Percentiles rank a stretch among this genome's conserved stretches.
These are phyloP conservation scores for Jacaranda mimosifolia DNA, from an alignment of 257 asterid genomes.

Conservation along the genomic window DNA sequence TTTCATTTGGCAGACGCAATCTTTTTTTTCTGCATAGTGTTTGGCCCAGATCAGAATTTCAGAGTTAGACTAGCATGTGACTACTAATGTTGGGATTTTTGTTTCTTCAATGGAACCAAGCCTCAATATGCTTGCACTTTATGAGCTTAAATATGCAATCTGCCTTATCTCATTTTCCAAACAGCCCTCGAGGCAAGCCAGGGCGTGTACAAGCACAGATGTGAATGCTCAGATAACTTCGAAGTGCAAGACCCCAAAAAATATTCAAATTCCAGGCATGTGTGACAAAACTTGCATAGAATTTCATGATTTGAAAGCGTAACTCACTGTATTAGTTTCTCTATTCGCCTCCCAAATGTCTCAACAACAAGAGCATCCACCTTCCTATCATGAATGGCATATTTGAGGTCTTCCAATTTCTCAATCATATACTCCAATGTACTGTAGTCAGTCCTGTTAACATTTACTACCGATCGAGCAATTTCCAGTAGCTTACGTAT, in stretches of 20 bases:
- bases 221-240: conserved; percentile 22
- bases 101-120: background rate
- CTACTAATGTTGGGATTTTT: conserved; percentile 13
- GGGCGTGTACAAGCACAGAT: conserved; percentile 3
- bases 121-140: conserved; percentile 11
- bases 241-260: conserved; percentile 22
- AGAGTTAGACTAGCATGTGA: conserved; percentile 16
- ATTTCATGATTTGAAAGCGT: conserved; percentile 31
- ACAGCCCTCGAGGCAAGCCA: conserved; percentile 22
- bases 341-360: conserved; percentile 96
- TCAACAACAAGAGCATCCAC: conserved; percentile 98
- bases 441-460: conserved; percentile 72
- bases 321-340: conserved; percentile 95
- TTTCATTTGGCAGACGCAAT: background rate
- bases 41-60: conserved; percentile 31
- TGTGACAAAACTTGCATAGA: conserved; percentile 26
- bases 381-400: conserved; percentile 87
- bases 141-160: conserved; percentile 17
- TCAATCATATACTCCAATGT: conserved; percentile 85
- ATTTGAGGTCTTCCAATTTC: conserved; percentile 82
- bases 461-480: conserved; percentile 77
- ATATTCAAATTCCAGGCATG: conserved; percentile 21
- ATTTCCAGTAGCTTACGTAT: conserved; percentile 78
- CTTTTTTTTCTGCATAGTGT: background rate
- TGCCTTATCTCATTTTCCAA: conserved; percentile 21